Percentiles rank a stretch among this genome's conserved stretches.
Conservation (phyloP, 2,329 filamentous ascomycete species). For the Thermothelomyces thermophilus region DNA sequence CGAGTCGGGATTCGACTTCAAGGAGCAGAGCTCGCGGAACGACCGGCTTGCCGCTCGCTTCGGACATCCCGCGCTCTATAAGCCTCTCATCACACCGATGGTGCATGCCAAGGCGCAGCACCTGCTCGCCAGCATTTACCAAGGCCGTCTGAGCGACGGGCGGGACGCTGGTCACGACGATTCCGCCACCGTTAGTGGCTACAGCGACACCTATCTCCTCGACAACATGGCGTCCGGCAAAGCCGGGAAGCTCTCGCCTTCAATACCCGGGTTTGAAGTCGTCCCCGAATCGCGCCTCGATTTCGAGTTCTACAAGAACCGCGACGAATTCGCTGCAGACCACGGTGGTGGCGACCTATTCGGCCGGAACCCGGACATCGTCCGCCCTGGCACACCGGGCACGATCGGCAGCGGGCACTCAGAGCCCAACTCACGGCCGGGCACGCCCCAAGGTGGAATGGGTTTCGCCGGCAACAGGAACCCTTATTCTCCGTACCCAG, state of each 20-base stretch:
- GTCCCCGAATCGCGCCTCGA: slow-evolving; percentile 82
- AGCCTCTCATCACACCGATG: slow-evolving; percentile 88
- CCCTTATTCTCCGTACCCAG: slow-evolving; percentile 23
- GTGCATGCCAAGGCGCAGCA: slow-evolving; percentile 87
- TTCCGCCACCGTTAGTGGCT: slow-evolving; percentile 56
- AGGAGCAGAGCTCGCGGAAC: slow-evolving; percentile 49
- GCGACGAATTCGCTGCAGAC: slow-evolving; percentile 79
- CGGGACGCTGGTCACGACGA: slow-evolving; percentile 50
- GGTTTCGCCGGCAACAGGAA: slow-evolving; percentile 24
- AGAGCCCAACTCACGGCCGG: slow-evolving; percentile 42
- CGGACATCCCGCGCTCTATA: slow-evolving; percentile 85
- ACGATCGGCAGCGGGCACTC: slow-evolving; percentile 39
- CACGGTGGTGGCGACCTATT: slow-evolving; percentile 71
- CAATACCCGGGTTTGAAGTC: slow-evolving; percentile 74
- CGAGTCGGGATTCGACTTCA: slow-evolving; percentile 40
- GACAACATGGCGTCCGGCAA: slow-evolving; percentile 72
- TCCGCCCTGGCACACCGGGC: slow-evolving; percentile 56
- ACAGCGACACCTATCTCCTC: slow-evolving; percentile 76
- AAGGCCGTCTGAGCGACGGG: slow-evolving; percentile 66
- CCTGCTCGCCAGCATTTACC: slow-evolving; percentile 77
- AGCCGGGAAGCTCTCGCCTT: slow-evolving; percentile 29
- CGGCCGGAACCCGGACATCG: slow-evolving; percentile 52
- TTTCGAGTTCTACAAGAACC: slow-evolving; percentile 86
- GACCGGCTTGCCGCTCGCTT: slow-evolving; percentile 73
- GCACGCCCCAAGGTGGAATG: slow-evolving; percentile 41